Conservation (phyloP, 2,329 filamentous ascomycete species). For the Periconia digitata region DNA sequence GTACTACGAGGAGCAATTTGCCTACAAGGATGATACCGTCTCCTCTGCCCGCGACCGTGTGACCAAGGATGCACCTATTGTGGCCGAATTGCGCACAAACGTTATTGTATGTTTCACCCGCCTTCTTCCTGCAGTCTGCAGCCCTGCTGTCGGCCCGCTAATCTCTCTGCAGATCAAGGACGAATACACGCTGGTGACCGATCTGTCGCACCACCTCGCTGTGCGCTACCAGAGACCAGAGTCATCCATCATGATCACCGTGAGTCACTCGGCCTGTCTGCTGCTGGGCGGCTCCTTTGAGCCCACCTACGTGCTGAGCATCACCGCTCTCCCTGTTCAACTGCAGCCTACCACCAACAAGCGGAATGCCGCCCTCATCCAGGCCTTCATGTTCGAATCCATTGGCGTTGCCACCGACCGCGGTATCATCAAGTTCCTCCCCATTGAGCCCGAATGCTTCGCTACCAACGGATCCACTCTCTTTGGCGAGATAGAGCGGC, state of each 20-base stretch:
- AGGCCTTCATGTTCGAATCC: conserved; percentile 71
- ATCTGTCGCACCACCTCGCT: conserved; percentile 72
- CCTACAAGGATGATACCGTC: conserved; percentile 36
- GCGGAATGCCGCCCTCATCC: conserved; percentile 75
- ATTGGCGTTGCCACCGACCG: conserved; percentile 67
- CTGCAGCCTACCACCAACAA: conserved; percentile 76
- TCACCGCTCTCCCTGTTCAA: conserved; percentile 69
- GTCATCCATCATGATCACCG: conserved; percentile 70
- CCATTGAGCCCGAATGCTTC: conserved; percentile 70
- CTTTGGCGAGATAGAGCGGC: conserved; percentile 65
- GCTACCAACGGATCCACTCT: conserved; percentile 72
- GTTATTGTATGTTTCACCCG: conserved; percentile 49
- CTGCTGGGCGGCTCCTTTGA: conserved; percentile 75
- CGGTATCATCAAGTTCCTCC: conserved; percentile 72
- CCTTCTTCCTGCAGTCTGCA: too few species aligned
- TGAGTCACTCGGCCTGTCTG: conserved; percentile 76
- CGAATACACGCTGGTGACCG: conserved; percentile 72
- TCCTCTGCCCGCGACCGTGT: conserved; percentile 46
- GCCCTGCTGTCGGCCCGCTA: conserved; percentile 3
- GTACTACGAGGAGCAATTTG: conserved; percentile 43
- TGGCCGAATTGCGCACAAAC: conserved; percentile 53
- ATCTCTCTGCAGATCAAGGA: conserved; percentile 63
- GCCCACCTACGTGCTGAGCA: conserved; percentile 75
- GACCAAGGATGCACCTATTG: conserved; percentile 49
- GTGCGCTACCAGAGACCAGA: conserved; percentile 74